A percentile compares a stretch with the other conserved stretches of the same genome.
phyloP scores from a whole-genome alignment of 306 rosid genomes.

The Luffa aegyptiaca region DNA sequence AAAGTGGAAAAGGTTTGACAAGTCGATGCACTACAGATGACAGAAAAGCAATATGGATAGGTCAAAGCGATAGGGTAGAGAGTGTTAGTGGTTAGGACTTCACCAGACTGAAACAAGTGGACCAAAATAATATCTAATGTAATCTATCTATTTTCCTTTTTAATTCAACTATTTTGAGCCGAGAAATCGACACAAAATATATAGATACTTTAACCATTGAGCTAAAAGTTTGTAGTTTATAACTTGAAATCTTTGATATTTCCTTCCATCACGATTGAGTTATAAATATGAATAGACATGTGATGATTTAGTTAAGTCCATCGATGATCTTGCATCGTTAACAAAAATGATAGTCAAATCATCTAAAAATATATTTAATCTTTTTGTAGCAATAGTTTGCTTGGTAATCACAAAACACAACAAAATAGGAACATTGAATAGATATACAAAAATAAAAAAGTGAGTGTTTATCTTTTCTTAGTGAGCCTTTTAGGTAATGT shows the following conservation, averaged over 20 bases:
- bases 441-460: neutral
- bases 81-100: neutral
- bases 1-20: neutral
- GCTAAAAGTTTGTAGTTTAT: no score
- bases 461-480: neutral
- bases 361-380: no score
- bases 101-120: neutral
- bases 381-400: neutral
- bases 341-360: no score
- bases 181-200: no score
- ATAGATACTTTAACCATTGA: no score
- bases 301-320: no score
- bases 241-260: no score
- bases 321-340: no score
- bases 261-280: no score
- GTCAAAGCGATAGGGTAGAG: neutral
- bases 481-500: neutral
- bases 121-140: neutral
- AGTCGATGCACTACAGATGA: neutral
- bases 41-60: neutral
- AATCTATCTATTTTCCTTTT: neutral
- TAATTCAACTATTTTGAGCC: no score
- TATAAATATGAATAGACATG: no score
- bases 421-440: neutral
- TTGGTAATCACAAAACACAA: neutral